Evolutionary conservation across 169 alveolate genomes (phyloP).

Genomic region (Cyclospora cayetanensis): DNA sequence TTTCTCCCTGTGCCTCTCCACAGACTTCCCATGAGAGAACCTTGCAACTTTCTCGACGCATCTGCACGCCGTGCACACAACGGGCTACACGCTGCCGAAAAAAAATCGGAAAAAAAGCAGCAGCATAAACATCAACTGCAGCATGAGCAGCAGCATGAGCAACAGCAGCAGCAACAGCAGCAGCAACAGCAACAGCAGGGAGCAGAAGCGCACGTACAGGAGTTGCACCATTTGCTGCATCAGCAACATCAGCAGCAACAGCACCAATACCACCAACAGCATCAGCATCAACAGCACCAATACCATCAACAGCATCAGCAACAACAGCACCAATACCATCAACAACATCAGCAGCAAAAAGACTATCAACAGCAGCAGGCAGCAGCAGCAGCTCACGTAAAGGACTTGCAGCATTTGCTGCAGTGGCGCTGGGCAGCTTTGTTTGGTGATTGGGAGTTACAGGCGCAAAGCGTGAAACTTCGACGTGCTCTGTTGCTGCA

Average conservation of each 20-base stretch:
- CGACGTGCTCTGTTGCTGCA: conserved; percentile 44
- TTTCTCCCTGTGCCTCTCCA: conserved; percentile 12
- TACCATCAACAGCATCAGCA: conserved; percentile 11
- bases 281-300: background rate
- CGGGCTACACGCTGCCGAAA: no score
- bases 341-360: conserved; percentile 9
- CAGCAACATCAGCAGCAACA: conserved; percentile 21
- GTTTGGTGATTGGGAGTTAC: conserved; percentile 15
- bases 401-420: conserved; percentile 52
- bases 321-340: conserved; percentile 16
- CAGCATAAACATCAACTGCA: background rate
- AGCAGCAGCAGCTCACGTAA: no score
- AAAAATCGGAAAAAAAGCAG: no score
- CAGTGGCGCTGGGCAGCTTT: conserved; percentile 53
- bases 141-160: background rate
- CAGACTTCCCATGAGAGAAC: background rate
- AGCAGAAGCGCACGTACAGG: background rate
- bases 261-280: conserved; percentile 24
- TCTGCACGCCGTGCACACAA: background rate
- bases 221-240: background rate
- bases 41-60: background rate
- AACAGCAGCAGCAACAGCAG: background rate
- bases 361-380: background rate
- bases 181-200: background rate
- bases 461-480: conserved; percentile 36